phyloP scores from a whole-genome alignment of 768 basidiomycete species.

The Tephrocybe rancida region DNA sequence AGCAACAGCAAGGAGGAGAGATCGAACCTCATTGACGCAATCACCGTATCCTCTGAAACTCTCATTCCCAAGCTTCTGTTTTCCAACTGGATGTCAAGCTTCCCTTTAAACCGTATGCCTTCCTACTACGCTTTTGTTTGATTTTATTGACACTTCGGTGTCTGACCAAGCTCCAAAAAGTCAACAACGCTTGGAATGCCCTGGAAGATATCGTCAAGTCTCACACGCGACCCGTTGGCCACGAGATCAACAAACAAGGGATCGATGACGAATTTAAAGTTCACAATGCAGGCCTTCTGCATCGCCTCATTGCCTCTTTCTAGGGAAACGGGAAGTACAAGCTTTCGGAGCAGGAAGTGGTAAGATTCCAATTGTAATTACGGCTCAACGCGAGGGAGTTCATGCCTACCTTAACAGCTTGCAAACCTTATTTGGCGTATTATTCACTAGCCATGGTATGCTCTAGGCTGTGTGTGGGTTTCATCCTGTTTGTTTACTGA shows the following conservation, averaged over 20 bases:
- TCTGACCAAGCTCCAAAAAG: conserved; percentile 14
- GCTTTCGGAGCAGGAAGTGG: conserved; percentile 23
- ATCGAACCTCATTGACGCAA: conserved; percentile 7
- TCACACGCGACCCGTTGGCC: conserved; percentile 4
- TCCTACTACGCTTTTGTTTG: neutral
- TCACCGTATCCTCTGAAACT: conserved; percentile 16
- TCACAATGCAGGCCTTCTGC: conserved; percentile 16
- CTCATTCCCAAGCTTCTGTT: conserved; percentile 17
- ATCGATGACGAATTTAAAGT: neutral
- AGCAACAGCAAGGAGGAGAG: conserved; percentile 2
- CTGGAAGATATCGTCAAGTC: neutral
- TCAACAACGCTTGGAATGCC: conserved; percentile 8
- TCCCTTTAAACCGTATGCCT: conserved; percentile 22
- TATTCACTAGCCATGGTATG: conserved; percentile 28
- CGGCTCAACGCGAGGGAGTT: neutral
- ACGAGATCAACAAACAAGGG: conserved; percentile 10
- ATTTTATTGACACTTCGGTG: neutral
- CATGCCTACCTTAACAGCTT: conserved; percentile 13
- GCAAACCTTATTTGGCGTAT: conserved; percentile 23
- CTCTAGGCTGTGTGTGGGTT: neutral
- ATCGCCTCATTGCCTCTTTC: conserved; percentile 18
- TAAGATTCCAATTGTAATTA: conserved; percentile 2
- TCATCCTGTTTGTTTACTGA: neutral
- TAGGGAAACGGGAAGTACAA: conserved; percentile 17
- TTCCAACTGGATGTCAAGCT: conserved; percentile 25